Conservation (phyloP, 1,139 yeast genomes). For the Kluyveromyces sp. region DNA sequence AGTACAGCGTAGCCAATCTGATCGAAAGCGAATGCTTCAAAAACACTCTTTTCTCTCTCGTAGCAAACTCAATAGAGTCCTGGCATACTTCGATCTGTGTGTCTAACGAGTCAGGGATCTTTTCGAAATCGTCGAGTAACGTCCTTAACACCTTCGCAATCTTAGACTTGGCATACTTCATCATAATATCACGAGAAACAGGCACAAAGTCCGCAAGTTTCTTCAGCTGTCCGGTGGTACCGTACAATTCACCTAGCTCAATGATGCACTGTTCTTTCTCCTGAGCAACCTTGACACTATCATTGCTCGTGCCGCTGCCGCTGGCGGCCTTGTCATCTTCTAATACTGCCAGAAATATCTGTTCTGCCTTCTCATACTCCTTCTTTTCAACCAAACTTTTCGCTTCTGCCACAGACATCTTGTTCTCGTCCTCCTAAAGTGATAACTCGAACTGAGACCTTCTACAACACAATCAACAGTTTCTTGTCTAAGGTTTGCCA, state of each 20-base stretch:
- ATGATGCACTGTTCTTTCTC: conserved; percentile 54
- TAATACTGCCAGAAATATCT: conserved; percentile 35
- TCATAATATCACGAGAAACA: conserved; percentile 63
- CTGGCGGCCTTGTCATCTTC: conserved; percentile 18
- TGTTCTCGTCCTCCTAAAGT: too few species aligned
- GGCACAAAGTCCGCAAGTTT: conserved; percentile 57
- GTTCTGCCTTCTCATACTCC: conserved; percentile 51
- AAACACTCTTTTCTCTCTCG: conserved; percentile 74
- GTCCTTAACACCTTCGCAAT: conserved; percentile 81
- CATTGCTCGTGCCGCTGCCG: conserved; percentile 17
- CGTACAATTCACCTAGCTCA: conserved; percentile 57
- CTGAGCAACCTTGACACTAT: conserved; percentile 30
- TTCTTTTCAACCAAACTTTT: conserved; percentile 46
- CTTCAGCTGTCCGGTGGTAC: conserved; percentile 38
- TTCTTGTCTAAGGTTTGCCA: too few species aligned
- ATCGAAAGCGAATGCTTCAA: conserved; percentile 83
- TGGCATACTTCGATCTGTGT: conserved; percentile 68
- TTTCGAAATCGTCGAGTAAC: conserved; percentile 72
- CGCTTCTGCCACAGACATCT: conserved; percentile 45
- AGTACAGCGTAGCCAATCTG: conserved; percentile 70
- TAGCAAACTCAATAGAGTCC: conserved; percentile 85
- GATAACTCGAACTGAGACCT: too few species aligned
- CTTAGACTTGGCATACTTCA: conserved; percentile 81
- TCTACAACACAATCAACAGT: too few species aligned
- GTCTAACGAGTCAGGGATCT: conserved; percentile 60